A percentile compares a stretch with the other conserved stretches of the same genome.
phyloP scores from a whole-genome alignment of 805 yeast species.

The Kodamaea leandrae region DNA sequence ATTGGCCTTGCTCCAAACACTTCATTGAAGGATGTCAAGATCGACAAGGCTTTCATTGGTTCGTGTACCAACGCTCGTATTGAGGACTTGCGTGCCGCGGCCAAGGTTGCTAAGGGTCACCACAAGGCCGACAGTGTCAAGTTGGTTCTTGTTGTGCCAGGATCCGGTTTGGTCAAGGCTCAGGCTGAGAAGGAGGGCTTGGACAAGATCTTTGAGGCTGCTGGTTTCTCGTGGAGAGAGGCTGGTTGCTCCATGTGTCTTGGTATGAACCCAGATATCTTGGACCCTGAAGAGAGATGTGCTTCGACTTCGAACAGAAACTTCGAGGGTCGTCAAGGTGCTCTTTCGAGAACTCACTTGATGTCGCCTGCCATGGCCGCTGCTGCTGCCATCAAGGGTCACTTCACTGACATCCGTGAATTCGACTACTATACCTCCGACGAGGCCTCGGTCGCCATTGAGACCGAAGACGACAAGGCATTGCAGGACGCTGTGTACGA shows the following conservation, averaged over 20 bases:
- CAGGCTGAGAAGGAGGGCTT: slow-evolving; percentile 96
- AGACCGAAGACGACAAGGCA: slow-evolving; percentile 49
- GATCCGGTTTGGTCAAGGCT: slow-evolving; percentile 89
- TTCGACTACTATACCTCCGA: slow-evolving; percentile 58
- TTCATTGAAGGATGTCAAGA: slow-evolving; percentile 66
- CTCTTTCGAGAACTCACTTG: slow-evolving; percentile 89
- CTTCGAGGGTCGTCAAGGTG: slow-evolving; percentile 99
- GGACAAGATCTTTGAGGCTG: slow-evolving; percentile 83
- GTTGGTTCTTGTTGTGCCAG: slow-evolving; percentile 91
- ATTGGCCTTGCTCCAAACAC: slow-evolving; percentile 88
- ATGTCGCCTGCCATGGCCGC: slow-evolving; percentile 99
- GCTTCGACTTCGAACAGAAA: slow-evolving; percentile 98
- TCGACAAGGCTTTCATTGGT: slow-evolving; percentile 96
- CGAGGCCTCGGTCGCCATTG: slow-evolving; percentile 57
- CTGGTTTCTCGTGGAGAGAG: slow-evolving; percentile 99
- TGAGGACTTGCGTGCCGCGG: slow-evolving; percentile 95
- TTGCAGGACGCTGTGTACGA: slow-evolving; percentile 69
- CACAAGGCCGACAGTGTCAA: slow-evolving; percentile 79
- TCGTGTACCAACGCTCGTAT: slow-evolving; percentile 97
- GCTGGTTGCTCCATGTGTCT: slow-evolving; percentile 99
- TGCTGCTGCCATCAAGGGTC: slow-evolving; percentile 93
- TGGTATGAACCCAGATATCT: slow-evolving; percentile 98
- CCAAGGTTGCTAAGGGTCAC: slow-evolving; percentile 86
- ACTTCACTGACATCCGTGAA: slow-evolving; percentile 85
- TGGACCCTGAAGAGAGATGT: slow-evolving; percentile 93